These are phyloP conservation scores for Pyricularia grisea DNA, from an alignment of 2,329 filamentous ascomycete species.

Conservation along the genomic window DNA sequence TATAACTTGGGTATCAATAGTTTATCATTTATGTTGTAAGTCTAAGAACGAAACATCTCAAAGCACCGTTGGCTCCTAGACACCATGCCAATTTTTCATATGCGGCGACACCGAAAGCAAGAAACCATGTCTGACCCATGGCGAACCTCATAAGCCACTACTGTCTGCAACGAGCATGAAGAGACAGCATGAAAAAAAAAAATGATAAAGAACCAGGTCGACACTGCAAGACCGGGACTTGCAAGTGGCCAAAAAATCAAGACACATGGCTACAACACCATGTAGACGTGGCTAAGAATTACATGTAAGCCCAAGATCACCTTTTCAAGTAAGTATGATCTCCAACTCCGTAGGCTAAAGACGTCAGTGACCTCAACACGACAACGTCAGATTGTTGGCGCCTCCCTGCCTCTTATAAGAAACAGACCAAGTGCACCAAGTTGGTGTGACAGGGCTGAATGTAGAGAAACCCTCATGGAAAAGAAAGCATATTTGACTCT, in stretches of 20 bases:
- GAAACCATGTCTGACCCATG: no score
- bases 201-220: neutral
- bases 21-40: neutral
- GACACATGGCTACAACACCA: neutral
- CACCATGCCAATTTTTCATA: neutral
- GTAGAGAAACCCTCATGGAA: neutral
- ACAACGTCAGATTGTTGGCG: neutral
- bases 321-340: neutral
- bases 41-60: neutral
- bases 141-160: neutral
- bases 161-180: neutral
- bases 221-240: neutral
- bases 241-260: neutral
- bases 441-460: neutral
- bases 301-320: neutral
- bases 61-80: neutral
- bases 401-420: neutral
- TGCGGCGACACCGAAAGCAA: neutral
- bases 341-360: neutral
- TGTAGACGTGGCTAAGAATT: neutral
- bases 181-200: neutral
- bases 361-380: neutral
- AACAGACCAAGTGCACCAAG: neutral
- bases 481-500: constrained; percentile 8
- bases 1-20: neutral